These are phyloP conservation scores for Comarum palustre DNA, from an alignment of 306 rosid species.

Conservation along the genomic window DNA sequence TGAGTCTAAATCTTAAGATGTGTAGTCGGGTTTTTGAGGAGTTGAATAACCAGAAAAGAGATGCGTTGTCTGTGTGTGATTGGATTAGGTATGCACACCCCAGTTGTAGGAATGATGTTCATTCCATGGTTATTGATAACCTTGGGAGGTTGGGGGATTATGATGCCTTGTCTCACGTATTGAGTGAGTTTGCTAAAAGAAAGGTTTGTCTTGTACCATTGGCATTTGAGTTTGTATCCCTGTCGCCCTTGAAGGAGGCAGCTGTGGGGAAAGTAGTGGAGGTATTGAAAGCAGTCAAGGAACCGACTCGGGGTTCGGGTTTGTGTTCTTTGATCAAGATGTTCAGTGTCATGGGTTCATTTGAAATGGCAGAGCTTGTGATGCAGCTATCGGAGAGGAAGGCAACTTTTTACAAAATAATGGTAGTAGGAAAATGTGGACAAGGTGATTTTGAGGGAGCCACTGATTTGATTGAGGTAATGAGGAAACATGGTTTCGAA, in stretches of 20 bases:
- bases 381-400: slow-evolving; percentile 41
- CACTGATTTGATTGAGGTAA: slow-evolving; percentile 39
- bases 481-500: slow-evolving; percentile 46
- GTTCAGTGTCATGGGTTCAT: slow-evolving; percentile 40
- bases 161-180: slow-evolving; percentile 45
- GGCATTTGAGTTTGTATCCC: slow-evolving; percentile 58
- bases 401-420: slow-evolving; percentile 41
- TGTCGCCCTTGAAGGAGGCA: slow-evolving; percentile 28
- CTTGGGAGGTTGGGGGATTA: slow-evolving; percentile 57
- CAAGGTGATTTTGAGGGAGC: slow-evolving; percentile 49
- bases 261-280: slow-evolving; percentile 36
- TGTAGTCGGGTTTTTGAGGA: slow-evolving; percentile 34
- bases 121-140: slow-evolving; percentile 53
- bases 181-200: slow-evolving; percentile 35
- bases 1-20: slow-evolving; percentile 34
- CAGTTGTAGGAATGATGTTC: slow-evolving; percentile 37
- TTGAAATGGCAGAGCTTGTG: slow-evolving; percentile 47
- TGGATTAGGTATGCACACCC: slow-evolving; percentile 47
- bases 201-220: slow-evolving; percentile 28
- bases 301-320: slow-evolving; percentile 51
- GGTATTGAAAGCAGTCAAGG: slow-evolving; percentile 60
- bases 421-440: slow-evolving; percentile 49
- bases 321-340: slow-evolving; percentile 54
- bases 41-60: slow-evolving; percentile 37
- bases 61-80: slow-evolving; percentile 52